Conservation (phyloP, 2,329 filamentous ascomycete genomes). For the Fusarium burgessii region DNA sequence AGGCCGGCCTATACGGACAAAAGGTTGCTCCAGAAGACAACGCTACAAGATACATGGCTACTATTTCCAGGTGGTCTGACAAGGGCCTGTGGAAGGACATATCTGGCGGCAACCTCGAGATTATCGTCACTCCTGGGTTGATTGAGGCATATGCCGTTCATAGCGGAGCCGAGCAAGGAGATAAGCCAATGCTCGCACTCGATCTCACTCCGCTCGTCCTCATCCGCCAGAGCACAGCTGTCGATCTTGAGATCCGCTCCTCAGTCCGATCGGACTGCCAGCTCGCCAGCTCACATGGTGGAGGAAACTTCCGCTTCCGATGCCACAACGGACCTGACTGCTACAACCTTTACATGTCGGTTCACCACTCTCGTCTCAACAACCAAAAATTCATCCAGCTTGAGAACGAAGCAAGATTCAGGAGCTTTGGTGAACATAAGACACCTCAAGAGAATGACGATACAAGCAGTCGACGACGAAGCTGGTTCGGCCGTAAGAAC, state of each 20-base stretch:
- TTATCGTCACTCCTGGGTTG: conserved; percentile 68
- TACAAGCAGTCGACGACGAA: conserved; percentile 61
- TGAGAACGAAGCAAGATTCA: conserved; percentile 76
- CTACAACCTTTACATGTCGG: conserved; percentile 82
- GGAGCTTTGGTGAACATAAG: conserved; percentile 73
- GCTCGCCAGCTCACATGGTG: conserved; percentile 71
- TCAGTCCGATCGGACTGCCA: conserved; percentile 79
- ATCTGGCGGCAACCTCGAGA: conserved; percentile 62
- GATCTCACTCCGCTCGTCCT: conserved; percentile 93
- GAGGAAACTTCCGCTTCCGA: conserved; percentile 88
- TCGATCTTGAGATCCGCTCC: conserved; percentile 94
- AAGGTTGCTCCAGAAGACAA: conserved; percentile 55
- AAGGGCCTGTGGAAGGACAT: conserved; percentile 72
- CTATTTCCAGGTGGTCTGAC: conserved; percentile 72
- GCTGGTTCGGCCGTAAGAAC: conserved; percentile 73
- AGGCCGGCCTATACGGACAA: conserved; percentile 70
- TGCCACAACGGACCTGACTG: conserved; percentile 82
- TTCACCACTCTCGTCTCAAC: conserved; percentile 90
- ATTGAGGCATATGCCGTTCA: conserved; percentile 67
- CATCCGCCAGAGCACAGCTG: conserved; percentile 87
- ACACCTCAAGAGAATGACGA: conserved; percentile 62
- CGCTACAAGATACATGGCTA: conserved; percentile 62
- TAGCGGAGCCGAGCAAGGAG: conserved; percentile 50
- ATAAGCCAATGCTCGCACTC: conserved; percentile 72
- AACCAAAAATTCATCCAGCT: conserved; percentile 87